Evolutionary conservation across 2,329 filamentous ascomycete species (phyloP).

Genomic region (Cladosporium sphaerospermum): DNA sequence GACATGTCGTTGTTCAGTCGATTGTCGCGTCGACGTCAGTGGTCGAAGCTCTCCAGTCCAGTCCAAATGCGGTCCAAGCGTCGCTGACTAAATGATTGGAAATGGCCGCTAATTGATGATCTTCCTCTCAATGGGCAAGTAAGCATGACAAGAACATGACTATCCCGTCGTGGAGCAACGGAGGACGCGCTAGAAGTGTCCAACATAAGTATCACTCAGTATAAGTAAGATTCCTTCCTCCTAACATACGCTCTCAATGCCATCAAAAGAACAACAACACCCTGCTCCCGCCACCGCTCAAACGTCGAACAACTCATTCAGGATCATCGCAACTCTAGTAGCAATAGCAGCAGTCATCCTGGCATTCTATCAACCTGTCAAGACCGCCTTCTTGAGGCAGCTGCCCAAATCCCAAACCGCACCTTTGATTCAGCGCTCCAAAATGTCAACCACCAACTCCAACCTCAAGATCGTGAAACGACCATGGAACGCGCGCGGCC

Average conservation of each 20-base stretch:
- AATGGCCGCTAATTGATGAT: neutral
- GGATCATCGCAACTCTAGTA: slow-evolving; percentile 24
- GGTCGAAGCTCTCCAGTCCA: neutral
- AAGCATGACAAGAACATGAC: slow-evolving; percentile 9
- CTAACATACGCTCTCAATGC: slow-evolving; percentile 13
- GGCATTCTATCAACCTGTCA: slow-evolving; percentile 39
- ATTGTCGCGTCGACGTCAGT: neutral
- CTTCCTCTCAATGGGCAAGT: neutral
- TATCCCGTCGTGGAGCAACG: neutral
- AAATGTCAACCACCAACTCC: slow-evolving; percentile 31
- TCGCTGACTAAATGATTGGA: slow-evolving; percentile 4
- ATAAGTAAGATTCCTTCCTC: slow-evolving; percentile 13
- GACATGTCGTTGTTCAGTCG: slow-evolving; percentile 19
- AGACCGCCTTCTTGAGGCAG: slow-evolving; percentile 31
- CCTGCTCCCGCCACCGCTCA: slow-evolving; percentile 5
- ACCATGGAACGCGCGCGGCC: slow-evolving; percentile 64
- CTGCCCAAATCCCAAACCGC: slow-evolving; percentile 25
- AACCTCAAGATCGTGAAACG: slow-evolving; percentile 63
- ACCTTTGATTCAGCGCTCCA: slow-evolving; percentile 9
- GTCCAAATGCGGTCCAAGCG: neutral
- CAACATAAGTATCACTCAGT: slow-evolving; percentile 1
- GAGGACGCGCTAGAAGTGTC: slow-evolving; percentile 5
- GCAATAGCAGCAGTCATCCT: slow-evolving; percentile 37
- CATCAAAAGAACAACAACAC: slow-evolving; percentile 12
- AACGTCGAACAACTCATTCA: slow-evolving; percentile 16